Base-by-base conservation (phyloP, 2,329 filamentous ascomycete genomes). In the Diaporthe sp. region DNA sequence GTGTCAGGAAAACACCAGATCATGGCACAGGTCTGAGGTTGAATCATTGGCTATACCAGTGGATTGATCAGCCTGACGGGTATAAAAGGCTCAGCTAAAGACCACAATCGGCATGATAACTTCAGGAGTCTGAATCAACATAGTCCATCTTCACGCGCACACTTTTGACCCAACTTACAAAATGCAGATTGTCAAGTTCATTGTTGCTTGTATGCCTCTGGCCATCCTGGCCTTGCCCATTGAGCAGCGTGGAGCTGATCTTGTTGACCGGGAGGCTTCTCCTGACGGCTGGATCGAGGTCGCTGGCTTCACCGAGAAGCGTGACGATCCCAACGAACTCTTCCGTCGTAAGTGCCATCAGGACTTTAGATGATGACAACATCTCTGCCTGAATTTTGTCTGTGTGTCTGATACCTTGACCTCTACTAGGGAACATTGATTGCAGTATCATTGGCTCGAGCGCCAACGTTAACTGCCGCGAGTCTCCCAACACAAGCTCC, bases 181-280 rank as follows among this genome's bases (percentile, higher is more conserved):
- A 13, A 66, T 66, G 61, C 42, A 66, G 61, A 8, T 66, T 42
- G 13, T 19, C 42, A 50, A 66, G 42, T 35, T 66, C 42, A 50
- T 66, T 42, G 22, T 50, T 35, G 40, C 42, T n/a, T 47, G 28
- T 22, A 47, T 50, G 60, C 61, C 61, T 30, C 13, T 66, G 19
- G 42, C 42, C 30, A 4, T 25, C 30, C 8, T 66, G 61, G 61
- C 61, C 19, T 66, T 42, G 3, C 61, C 61, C 6, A 50, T 66
- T 7, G 60, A 66, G 6, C 42, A 33, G 42, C 40, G 15, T 2
- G 28, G 19, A 17, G 60, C 60, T 33, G 61, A 35, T 6, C 30
- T 66, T 6, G 19, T 66, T 22, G 42, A 19, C 1, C 61, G 61
- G 25, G 42, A 50, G 61, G 61, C 61, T 35, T 2, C 19, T 50